Evolutionary conservation across 2,329 filamentous ascomycete genomes (phyloP).

Genomic region (Aspergillus sp.): DNA sequence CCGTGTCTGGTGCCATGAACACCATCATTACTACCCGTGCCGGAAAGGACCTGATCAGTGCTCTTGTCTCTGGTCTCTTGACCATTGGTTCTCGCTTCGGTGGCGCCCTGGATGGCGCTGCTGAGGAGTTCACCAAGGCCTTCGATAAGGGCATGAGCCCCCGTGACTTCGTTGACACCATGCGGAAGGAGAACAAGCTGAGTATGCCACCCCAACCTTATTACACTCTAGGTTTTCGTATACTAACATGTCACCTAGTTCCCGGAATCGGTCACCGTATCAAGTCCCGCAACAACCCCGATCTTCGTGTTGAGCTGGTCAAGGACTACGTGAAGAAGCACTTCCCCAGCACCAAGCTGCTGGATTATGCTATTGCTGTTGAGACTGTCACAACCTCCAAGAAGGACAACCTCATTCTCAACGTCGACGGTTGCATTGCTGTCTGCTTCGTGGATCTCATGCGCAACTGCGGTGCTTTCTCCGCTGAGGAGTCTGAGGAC

Average conservation of each 20-base stretch:
- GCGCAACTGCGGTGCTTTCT: constrained; percentile 97
- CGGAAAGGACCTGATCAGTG: constrained; percentile 96
- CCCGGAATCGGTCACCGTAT: constrained; percentile 98
- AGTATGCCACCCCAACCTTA: constrained; percentile 53
- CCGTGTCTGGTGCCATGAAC: constrained; percentile 99
- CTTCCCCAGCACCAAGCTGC: constrained; percentile 96
- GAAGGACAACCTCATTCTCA: constrained; percentile 99
- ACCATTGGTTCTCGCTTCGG: constrained; percentile 98
- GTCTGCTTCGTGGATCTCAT: constrained; percentile 98
- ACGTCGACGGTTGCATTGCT: constrained; percentile 96
- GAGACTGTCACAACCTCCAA: constrained; percentile 98
- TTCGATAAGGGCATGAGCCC: constrained; percentile 98
- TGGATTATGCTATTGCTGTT: constrained; percentile 97
- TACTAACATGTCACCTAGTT: constrained; percentile 50
- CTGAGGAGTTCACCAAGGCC: constrained; percentile 97
- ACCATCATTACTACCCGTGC: constrained; percentile 99
- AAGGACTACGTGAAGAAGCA: constrained; percentile 98
- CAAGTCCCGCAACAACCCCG: constrained; percentile 99
- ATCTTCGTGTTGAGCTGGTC: constrained; percentile 98
- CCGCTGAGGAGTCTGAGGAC: constrained; percentile 92
- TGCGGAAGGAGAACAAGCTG: constrained; percentile 99
- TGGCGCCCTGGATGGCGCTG: constrained; percentile 95
- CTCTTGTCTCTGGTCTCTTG: constrained; percentile 91
- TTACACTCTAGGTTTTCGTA: constrained; percentile 11
- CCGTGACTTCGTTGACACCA: constrained; percentile 97